phyloP scores from a whole-genome alignment of 139 green algal genomes.

The Chlorella sorokiniana region DNA sequence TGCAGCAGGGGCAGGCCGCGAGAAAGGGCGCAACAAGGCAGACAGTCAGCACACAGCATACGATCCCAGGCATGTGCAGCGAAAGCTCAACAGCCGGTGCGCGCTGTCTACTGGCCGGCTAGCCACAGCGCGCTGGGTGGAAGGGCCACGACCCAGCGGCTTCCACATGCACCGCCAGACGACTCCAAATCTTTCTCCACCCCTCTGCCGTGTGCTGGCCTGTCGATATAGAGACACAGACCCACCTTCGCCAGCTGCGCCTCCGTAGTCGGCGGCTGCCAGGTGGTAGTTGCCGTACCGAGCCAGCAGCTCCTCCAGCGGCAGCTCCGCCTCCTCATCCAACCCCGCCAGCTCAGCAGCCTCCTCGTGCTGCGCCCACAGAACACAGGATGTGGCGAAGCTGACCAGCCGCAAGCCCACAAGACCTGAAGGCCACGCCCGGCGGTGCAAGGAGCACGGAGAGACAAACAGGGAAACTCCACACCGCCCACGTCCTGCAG shows the following conservation, averaged over 20 bases:
- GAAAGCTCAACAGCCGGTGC: no score
- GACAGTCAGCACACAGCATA: not conserved
- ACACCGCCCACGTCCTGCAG: not conserved
- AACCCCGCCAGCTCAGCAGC: slow-evolving; percentile 75
- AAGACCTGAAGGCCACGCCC: not conserved
- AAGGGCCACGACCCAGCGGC: no score
- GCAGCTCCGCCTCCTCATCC: slow-evolving; percentile 79
- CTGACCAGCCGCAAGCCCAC: not conserved
- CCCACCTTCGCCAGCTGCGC: not conserved
- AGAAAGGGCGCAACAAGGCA: not conserved
- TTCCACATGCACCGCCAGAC: no score
- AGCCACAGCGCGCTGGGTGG: no score
- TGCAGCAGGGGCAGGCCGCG: not conserved
- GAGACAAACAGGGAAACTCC: no score
- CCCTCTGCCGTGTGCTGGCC: not conserved
- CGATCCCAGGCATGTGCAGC: no score
- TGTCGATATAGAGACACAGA: not conserved
- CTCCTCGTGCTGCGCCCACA: slow-evolving; percentile 11
- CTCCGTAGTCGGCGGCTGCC: no score
- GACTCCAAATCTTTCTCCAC: slow-evolving; percentile 11
- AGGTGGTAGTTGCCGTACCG: slow-evolving; percentile 60
- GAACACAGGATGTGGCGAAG: not conserved
- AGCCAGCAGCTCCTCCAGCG: slow-evolving; percentile 86
- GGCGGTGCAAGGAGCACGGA: no score
- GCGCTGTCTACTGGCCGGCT: no score